Evolutionary conservation across 352 stramenopile genomes (phyloP), one percentile per base, ranked within the genome.

Genomic region (Phytophthora constricta): DNA sequence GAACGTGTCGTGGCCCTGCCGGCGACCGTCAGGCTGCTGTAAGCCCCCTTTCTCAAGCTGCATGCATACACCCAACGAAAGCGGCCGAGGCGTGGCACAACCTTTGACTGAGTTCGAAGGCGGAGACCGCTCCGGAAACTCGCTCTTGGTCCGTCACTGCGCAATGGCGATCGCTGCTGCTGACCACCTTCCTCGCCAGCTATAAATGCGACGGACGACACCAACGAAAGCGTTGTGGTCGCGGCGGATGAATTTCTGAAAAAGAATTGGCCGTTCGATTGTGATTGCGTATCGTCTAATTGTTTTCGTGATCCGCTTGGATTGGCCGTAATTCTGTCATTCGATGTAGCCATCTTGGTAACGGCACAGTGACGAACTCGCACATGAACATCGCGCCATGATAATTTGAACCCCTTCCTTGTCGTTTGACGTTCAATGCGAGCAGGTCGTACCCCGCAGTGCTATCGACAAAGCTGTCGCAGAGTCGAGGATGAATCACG

Each of bases 261-360:
- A 42, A 42, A 42, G n/a, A n/a, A n/a, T n/a, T 42, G 34, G n/a
- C 11, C 34, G 34, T 42, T 42, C 34, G 34, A 42, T 42, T 42
- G 34, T 42, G 34, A 42, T 42, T 42, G 34, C 34, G 14, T 42
- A 42, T 42, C 10, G 34, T 42, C 34, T 16, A 16, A 42, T 42
- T 16, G 34, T n/a, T 42, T 19, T 16, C 34, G n/a, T 42, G 11
- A 16, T 42, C 34, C 34, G 3, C 34, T 42, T 16, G 14, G 34
- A 42, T 42, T 42, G 10, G 34, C 9, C n/a, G 34, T 19, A 42
- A 42, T 42, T 4, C 3, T 17, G 4, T 3, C 14, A 17, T 42
- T 42, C 34, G 34, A 16, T 42, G 34, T 17, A 16, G 34, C 34
- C 34, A 42, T 42, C 11, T 42, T 42, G 34, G 11, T 13, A 7